Conservation (phyloP, 495 filamentous ascomycete species). For the Pyrenula massariospora region DNA sequence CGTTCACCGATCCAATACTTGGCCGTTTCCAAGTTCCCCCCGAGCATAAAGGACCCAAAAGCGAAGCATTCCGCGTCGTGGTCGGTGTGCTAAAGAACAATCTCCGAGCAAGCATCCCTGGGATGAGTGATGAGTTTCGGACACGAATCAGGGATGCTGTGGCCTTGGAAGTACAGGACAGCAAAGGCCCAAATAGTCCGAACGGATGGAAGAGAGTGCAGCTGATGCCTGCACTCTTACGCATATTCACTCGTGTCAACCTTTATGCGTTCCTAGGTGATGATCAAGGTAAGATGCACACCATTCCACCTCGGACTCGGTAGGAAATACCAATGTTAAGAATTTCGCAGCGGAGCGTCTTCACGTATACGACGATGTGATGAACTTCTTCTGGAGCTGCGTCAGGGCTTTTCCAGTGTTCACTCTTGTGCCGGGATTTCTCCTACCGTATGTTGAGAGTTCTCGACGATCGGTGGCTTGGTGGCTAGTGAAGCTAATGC, state of each 20-base stretch:
- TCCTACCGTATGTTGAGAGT: conserved; percentile 7
- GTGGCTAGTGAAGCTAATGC: no score
- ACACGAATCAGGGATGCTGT: conserved; percentile 5
- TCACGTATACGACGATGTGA: conserved; percentile 6
- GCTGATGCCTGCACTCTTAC: conserved; percentile 5
- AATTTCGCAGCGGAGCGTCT: background rate
- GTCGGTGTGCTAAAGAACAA: conserved; percentile 8
- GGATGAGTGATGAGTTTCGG: conserved; percentile 4
- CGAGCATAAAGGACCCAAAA: conserved; percentile 3
- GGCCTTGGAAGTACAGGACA: conserved; percentile 6
- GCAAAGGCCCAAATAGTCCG: background rate
- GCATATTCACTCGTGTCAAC: conserved; percentile 7
- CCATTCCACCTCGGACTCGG: background rate
- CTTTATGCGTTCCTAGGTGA: conserved; percentile 5
- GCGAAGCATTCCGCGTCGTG: conserved; percentile 2
- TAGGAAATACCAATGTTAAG: background rate
- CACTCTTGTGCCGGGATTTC: conserved; percentile 4
- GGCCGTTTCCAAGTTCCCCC: conserved; percentile 6
- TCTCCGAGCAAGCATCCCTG: conserved; percentile 5
- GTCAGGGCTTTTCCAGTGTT: conserved; percentile 7
- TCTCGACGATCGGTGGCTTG: no score
- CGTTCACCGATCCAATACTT: conserved; percentile 9
- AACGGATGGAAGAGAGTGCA: conserved; percentile 3
- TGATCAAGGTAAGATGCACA: conserved; percentile 4
- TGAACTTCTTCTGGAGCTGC: conserved; percentile 7